Percentiles rank a stretch among this genome's conserved stretches.
phyloP scores from a whole-genome alignment of 306 rosid species.

The Cicer cuneatum region DNA sequence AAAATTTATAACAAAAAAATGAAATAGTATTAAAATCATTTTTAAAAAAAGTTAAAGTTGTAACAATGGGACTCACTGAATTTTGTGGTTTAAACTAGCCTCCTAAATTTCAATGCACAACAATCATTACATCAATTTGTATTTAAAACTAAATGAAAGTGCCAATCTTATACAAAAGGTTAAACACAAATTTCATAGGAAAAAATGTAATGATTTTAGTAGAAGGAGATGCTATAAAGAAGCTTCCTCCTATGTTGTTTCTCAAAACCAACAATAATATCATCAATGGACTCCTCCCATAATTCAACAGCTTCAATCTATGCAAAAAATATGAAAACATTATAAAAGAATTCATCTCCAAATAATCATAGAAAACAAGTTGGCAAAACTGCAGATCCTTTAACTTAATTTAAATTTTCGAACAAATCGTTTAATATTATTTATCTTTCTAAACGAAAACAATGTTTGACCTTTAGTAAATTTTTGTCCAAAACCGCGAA shows the following conservation, averaged over 20 bases:
- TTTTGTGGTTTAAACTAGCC: not conserved
- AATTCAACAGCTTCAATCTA: slow-evolving; percentile 79
- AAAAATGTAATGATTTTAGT: slow-evolving; percentile 46
- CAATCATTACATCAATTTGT: not conserved
- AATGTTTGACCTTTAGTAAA: too few species aligned
- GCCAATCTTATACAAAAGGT: slow-evolving; percentile 24
- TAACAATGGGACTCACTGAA: too few species aligned
- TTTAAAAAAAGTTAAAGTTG: too few species aligned
- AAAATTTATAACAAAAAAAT: too few species aligned
- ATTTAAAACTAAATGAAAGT: slow-evolving; percentile 22
- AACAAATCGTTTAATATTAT: too few species aligned
- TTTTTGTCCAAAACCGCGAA: too few species aligned
- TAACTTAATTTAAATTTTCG: too few species aligned
- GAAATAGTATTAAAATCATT: too few species aligned
- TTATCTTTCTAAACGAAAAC: too few species aligned
- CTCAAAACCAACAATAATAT: slow-evolving; percentile 69
- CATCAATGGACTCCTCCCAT: slow-evolving; percentile 95
- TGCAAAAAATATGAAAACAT: slow-evolving; percentile 21
- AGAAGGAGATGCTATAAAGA: slow-evolving; percentile 78
- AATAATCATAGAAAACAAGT: not conserved
- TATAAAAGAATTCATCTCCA: slow-evolving; percentile 15
- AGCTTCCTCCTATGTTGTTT: slow-evolving; percentile 78
- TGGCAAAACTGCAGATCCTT: too few species aligned
- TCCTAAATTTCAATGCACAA: slow-evolving; percentile 22
- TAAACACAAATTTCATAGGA: not conserved